These are phyloP conservation scores for Malus hybrid DNA, from an alignment of 331 rosid genomes.

Conservation along the genomic window DNA sequence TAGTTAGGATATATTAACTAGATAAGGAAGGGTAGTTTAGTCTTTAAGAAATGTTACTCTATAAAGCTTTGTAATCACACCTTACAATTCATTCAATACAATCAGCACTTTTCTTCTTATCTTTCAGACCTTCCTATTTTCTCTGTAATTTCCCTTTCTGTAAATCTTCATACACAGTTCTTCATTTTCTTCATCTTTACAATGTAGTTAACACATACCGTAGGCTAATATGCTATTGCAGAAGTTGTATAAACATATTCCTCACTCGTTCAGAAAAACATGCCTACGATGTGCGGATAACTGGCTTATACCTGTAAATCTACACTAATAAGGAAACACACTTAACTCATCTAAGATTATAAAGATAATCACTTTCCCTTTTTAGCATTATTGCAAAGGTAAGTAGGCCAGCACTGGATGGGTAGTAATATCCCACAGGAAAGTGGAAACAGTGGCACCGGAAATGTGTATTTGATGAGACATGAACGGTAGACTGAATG, in stretches of 20 bases:
- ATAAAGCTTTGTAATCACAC: too few relatives aligned
- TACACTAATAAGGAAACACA: not conserved
- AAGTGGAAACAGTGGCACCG: not conserved
- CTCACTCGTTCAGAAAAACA: not conserved
- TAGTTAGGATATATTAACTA: too few relatives aligned
- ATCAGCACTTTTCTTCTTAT: too few relatives aligned
- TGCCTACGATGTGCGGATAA: not conserved
- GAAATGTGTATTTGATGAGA: not conserved
- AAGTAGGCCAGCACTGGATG: not conserved
- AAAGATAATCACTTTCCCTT: not conserved
- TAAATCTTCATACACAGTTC: too few relatives aligned
- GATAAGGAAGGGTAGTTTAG: too few relatives aligned
- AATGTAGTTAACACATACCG: too few relatives aligned
- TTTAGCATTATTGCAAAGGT: not conserved
- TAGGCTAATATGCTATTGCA: too few relatives aligned
- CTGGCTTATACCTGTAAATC: not conserved
- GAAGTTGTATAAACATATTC: not conserved
- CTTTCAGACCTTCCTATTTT: too few relatives aligned
- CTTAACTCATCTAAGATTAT: not conserved
- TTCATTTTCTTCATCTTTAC: too few relatives aligned
- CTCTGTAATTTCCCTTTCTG: too few relatives aligned
- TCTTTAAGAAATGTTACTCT: too few relatives aligned
- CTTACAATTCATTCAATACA: too few relatives aligned
- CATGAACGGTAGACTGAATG: not conserved
- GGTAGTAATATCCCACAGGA: not conserved